Evolutionary conservation across 2,329 filamentous ascomycete species (phyloP), one percentile per base, ranked within the genome.

Genomic region (Rasamsonia emersonii): DNA sequence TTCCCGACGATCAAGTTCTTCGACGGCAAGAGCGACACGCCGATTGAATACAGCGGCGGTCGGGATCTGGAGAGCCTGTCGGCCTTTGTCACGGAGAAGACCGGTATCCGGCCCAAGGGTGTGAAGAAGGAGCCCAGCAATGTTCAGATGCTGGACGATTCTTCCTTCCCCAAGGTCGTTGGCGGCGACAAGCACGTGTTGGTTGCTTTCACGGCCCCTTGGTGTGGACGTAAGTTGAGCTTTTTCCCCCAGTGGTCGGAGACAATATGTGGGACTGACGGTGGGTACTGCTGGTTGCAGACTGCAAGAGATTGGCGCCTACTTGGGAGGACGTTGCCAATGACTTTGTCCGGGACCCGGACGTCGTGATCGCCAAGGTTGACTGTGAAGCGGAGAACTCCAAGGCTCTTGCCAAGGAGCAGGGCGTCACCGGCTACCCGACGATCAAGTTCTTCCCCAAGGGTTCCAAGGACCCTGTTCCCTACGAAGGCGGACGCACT

Each of bases 1-100:
- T 98, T 96, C 70, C 91, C 91, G 13, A 98, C 91, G 0, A 67
- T 98, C 53, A 98, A 98, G 66, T 98, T 77, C 73, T 98, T 98
- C 53, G 88, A 96, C 62, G 91, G 91, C 47, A 93, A 93, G 73
- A 89, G 81, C 57, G 78, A 86, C 38, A 79, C 75, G 53, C 88
- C 89, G 0, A 67, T 73, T 42, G 86, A 95, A 40, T 98, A 96
- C 68, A 82, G 75, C 39, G 80, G 84, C 38, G 86, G 84, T 18
- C 77, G 91, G 36, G 89, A 95, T 58, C 58, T 98, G 16, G 91
- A 96, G 49, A 85, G 81, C 58, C 66, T 98, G 63, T 72, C 70
- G 32, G 70, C 72, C 28, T 98, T 91, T 61, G 77, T 98, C 39
- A 71, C 71, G 4, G 80, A 93, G 53, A 93, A 96, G 77, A 88